Percentiles rank a stretch among this genome's conserved stretches.
Evolutionary conservation across 2,329 filamentous ascomycete species (phyloP).

Genomic region (Arthrinium puccinioides): DNA sequence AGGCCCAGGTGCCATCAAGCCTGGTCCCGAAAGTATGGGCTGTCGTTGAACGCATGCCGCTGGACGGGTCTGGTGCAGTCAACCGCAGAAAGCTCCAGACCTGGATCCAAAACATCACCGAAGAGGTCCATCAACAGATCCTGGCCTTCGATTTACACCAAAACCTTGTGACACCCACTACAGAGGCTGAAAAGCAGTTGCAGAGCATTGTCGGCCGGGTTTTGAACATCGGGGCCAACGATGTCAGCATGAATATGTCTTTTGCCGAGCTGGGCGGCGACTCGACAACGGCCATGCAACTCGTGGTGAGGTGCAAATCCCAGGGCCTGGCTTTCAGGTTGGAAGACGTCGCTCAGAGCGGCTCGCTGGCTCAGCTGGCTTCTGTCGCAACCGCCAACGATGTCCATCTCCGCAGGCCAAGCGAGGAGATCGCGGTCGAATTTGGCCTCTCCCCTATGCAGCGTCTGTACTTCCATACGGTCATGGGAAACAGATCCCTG

Average conservation of each 20-base stretch:
- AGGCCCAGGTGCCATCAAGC: conserved; percentile 26
- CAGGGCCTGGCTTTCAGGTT: conserved; percentile 29
- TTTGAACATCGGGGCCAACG: conserved; percentile 27
- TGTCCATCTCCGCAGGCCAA: conserved; percentile 20
- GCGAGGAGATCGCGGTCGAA: conserved; percentile 24
- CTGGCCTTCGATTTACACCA: conserved; percentile 33
- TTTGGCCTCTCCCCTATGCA: conserved; percentile 48
- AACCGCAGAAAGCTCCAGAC: conserved; percentile 40
- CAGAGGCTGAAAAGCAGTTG: conserved; percentile 30
- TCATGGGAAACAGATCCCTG: conserved; percentile 28
- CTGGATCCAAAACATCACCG: conserved; percentile 47
- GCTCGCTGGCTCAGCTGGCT: conserved; percentile 31
- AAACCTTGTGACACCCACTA: conserved; percentile 24
- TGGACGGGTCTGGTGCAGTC: conserved; percentile 29
- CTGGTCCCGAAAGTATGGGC: conserved; percentile 40
- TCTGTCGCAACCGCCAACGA: conserved; percentile 24
- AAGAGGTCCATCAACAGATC: conserved; percentile 36
- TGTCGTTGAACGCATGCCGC: conserved; percentile 36
- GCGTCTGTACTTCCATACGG: conserved; percentile 43
- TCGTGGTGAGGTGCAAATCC: conserved; percentile 29
- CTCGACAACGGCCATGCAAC: conserved; percentile 28
- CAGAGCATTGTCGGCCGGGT: conserved; percentile 30
- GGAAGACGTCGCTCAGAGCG: conserved; percentile 28
- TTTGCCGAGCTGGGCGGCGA: conserved; percentile 33
- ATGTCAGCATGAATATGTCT: conserved; percentile 35